A percentile compares a stretch with the other conserved stretches of the same genome.
These are phyloP conservation scores for Cladosporium austrohemisphaericum DNA, from an alignment of 2,329 filamentous ascomycete genomes.

Conservation along the genomic window DNA sequence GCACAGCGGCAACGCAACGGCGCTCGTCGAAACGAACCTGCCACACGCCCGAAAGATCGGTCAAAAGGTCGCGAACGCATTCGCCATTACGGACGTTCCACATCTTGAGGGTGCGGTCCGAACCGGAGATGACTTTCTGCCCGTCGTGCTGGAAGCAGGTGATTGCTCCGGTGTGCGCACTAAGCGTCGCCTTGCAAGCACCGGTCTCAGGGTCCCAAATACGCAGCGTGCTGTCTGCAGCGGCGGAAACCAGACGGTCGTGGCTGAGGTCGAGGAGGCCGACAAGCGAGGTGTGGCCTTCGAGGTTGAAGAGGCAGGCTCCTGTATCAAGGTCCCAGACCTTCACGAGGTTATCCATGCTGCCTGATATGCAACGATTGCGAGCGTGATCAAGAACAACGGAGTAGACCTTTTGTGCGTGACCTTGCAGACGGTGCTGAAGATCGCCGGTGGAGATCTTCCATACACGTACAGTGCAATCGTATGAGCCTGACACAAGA, in stretches of 20 bases:
- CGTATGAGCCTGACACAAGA: slow-evolving; percentile 95
- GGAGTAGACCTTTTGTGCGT: slow-evolving; percentile 92
- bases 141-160: slow-evolving; percentile 98
- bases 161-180: slow-evolving; percentile 92
- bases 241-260: slow-evolving; percentile 87
- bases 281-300: slow-evolving; percentile 88
- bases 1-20: slow-evolving; percentile 91
- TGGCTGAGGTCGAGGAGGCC: slow-evolving; percentile 86
- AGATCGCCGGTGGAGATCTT: slow-evolving; percentile 92
- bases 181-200: slow-evolving; percentile 82
- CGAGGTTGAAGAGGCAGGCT: slow-evolving; percentile 78
- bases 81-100: slow-evolving; percentile 94
- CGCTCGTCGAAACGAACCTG: slow-evolving; percentile 97
- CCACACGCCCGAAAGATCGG: slow-evolving; percentile 95
- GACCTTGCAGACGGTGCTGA: slow-evolving; percentile 77
- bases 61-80: slow-evolving; percentile 87
- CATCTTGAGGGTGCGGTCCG: slow-evolving; percentile 95
- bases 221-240: slow-evolving; percentile 87
- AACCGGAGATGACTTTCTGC: slow-evolving; percentile 93
- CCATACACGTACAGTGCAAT: slow-evolving; percentile 93
- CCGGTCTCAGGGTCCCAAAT: slow-evolving; percentile 97
- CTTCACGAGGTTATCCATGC: slow-evolving; percentile 97
- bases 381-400: slow-evolving; percentile 89
- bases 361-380: slow-evolving; percentile 93
- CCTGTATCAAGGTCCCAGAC: slow-evolving; percentile 94